A percentile compares a stretch with the other conserved stretches of the same genome.
These are phyloP conservation scores for Penicillium antarcticum DNA, from an alignment of 495 filamentous ascomycete genomes.

Conservation along the genomic window DNA sequence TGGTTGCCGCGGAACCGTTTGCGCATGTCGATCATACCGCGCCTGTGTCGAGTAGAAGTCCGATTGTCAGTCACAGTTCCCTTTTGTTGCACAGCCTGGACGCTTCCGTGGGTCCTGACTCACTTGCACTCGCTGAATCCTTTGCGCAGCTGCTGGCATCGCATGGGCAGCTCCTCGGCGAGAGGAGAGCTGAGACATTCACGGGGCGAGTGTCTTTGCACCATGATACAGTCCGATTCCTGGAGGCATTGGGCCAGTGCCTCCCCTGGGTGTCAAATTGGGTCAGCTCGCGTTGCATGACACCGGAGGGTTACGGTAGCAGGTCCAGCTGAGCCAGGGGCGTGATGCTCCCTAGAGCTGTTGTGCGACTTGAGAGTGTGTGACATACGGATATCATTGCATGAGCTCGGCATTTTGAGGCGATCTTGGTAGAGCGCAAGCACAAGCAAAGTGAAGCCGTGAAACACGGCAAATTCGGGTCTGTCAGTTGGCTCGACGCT, in stretches of 20 bases:
- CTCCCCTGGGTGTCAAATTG: conserved; percentile 55
- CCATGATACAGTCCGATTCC: conserved; percentile 91
- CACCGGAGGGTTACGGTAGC: conserved; percentile 1
- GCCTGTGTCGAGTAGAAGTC: conserved; percentile 28
- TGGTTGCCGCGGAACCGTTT: conserved; percentile 97
- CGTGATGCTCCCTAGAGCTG: not conserved
- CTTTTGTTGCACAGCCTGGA: not conserved
- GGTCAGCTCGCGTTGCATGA: conserved; percentile 9
- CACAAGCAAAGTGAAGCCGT: conserved; percentile 2
- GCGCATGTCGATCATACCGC: conserved; percentile 96
- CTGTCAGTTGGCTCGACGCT: conserved; percentile 12
- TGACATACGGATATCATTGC: conserved; percentile 86
- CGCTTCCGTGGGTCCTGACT: conserved; percentile 19
- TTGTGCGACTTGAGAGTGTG: not conserved
- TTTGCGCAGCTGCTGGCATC: conserved; percentile 89
- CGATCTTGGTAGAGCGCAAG: conserved; percentile 4
- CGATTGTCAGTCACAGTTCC: not conserved
- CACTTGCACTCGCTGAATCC: conserved; percentile 91
- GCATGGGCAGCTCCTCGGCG: conserved; percentile 70
- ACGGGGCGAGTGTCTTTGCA: conserved; percentile 76
- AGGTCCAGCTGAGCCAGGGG: conserved; percentile 1
- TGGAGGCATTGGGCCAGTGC: conserved; percentile 93
- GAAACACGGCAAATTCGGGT: conserved; percentile 17
- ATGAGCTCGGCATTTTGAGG: conserved; percentile 84
- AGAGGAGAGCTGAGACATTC: conserved; percentile 86